A percentile compares a stretch with the other conserved stretches of the same genome.
Evolutionary conservation across 2,329 filamentous ascomycete genomes (phyloP).

Genomic region (Neonectria punicea): DNA sequence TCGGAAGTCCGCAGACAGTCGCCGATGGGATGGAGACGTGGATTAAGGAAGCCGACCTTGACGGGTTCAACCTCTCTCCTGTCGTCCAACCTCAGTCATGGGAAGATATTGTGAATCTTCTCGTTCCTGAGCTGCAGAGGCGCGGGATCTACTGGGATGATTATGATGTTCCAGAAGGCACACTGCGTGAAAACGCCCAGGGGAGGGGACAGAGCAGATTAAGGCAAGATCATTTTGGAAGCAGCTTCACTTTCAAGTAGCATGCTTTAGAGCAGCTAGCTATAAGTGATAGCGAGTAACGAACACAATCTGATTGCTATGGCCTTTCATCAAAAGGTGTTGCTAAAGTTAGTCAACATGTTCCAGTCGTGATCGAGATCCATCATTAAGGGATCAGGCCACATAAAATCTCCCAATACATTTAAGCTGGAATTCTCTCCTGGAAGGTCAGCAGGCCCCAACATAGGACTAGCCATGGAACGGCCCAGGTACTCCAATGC

Average conservation of each 20-base stretch:
- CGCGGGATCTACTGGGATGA: constrained; percentile 24
- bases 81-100: constrained; percentile 19
- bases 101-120: constrained; percentile 18
- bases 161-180: constrained; percentile 17
- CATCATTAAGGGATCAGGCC: background rate
- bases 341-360: background rate
- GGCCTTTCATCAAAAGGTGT: background rate
- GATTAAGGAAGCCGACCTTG: constrained; percentile 20
- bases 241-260: background rate
- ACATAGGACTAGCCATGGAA: background rate
- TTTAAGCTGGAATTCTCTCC: background rate
- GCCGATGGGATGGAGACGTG: constrained; percentile 24
- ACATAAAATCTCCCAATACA: background rate
- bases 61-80: constrained; percentile 25
- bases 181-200: constrained; percentile 15
- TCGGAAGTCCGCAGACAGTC: constrained; percentile 21
- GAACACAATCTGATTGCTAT: too few relatives aligned
- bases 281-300: background rate
- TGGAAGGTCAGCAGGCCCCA: background rate
- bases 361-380: constrained; percentile 22
- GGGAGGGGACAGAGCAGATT: constrained; percentile 3
- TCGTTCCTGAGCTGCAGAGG: constrained; percentile 19
- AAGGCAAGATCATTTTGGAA: constrained; percentile 11
- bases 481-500: constrained; percentile 8
- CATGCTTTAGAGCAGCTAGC: background rate